Percentiles rank a stretch among this genome's conserved stretches.
phyloP scores from a whole-genome alignment of 225 moss, liverwort and hornwort genomes.

The Sphagnum tenellum region DNA sequence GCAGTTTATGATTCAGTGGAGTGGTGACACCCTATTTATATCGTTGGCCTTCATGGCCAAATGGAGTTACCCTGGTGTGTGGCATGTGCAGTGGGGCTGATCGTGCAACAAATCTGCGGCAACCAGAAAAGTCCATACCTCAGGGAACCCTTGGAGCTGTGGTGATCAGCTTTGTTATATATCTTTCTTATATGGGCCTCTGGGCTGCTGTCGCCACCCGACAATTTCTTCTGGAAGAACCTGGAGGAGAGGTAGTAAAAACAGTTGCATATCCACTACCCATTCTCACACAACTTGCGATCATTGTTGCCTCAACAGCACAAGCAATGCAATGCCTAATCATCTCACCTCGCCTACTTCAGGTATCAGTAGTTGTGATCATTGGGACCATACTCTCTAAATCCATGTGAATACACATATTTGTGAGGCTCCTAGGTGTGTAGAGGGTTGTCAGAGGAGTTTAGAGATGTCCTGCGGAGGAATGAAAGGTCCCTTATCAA shows the following conservation, averaged over 20 bases:
- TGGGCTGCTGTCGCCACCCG: constrained; percentile 88
- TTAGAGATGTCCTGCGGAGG: too few species aligned
- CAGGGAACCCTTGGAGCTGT: constrained; percentile 84
- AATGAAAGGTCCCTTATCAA: too few species aligned
- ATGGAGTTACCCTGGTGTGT: too few species aligned
- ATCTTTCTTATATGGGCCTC: constrained; percentile 86
- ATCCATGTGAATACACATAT: too few species aligned
- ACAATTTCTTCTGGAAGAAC: constrained; percentile 64
- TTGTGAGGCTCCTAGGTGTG: too few species aligned
- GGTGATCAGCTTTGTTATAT: constrained; percentile 69
- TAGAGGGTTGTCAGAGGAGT: too few species aligned
- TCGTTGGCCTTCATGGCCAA: too few species aligned
- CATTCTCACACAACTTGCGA: constrained; percentile 85
- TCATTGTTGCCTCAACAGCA: constrained; percentile 73
- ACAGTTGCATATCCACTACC: constrained; percentile 78
- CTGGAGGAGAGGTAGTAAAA: constrained; percentile 49
- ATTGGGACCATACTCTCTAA: too few species aligned
- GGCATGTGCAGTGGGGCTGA: constrained; percentile 69
- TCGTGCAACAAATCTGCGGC: constrained; percentile 71
- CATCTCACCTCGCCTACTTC: constrained; percentile 80
- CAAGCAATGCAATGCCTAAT: constrained; percentile 97
- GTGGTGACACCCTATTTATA: too few species aligned
- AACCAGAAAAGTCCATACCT: constrained; percentile 80
- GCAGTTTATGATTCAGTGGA: too few species aligned
- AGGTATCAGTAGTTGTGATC: constrained; percentile 24